Percentiles rank a stretch among this genome's conserved stretches.
These are phyloP conservation scores for Westerdykella aurantiaca DNA, from an alignment of 2,329 filamentous ascomycete species.

Conservation along the genomic window DNA sequence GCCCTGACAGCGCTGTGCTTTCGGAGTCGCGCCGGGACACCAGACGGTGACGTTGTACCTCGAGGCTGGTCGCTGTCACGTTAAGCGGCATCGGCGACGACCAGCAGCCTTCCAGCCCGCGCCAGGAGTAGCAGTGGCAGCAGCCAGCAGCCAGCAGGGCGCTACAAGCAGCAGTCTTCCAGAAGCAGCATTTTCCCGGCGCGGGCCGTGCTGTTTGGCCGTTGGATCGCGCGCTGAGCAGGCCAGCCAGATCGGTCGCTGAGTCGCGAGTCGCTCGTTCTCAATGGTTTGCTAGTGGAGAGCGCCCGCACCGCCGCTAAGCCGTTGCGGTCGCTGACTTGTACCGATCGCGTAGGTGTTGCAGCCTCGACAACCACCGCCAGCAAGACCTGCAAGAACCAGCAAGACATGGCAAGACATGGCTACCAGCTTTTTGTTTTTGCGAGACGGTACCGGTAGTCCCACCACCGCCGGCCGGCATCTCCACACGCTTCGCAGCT, in stretches of 20 bases:
- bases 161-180: conserved; percentile 28
- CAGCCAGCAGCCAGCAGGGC: not conserved
- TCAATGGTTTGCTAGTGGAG: not conserved
- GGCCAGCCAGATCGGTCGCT: conserved; percentile 33
- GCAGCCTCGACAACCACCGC: conserved; percentile 6
- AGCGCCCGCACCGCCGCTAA: not conserved
- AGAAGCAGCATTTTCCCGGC: conserved; percentile 35
- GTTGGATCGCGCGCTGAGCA: conserved; percentile 16
- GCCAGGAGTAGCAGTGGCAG: too few species aligned
- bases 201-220: conserved; percentile 37
- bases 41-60: not conserved
- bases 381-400: too few species aligned
- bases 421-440: too few species aligned
- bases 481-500: not conserved
- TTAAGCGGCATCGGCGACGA: not conserved
- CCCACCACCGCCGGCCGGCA: not conserved
- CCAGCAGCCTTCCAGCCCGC: not conserved
- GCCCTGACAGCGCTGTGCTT: conserved; percentile 3
- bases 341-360: conserved; percentile 34
- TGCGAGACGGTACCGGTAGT: too few species aligned
- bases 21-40: not conserved
- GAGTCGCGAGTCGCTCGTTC: conserved; percentile 8
- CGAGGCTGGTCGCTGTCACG: not conserved
- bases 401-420: not conserved
- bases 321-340: conserved; percentile 3